These are phyloP conservation scores for Tricholoma bakamatsutake DNA, from an alignment of 768 basidiomycete genomes.

Conservation along the genomic window DNA sequence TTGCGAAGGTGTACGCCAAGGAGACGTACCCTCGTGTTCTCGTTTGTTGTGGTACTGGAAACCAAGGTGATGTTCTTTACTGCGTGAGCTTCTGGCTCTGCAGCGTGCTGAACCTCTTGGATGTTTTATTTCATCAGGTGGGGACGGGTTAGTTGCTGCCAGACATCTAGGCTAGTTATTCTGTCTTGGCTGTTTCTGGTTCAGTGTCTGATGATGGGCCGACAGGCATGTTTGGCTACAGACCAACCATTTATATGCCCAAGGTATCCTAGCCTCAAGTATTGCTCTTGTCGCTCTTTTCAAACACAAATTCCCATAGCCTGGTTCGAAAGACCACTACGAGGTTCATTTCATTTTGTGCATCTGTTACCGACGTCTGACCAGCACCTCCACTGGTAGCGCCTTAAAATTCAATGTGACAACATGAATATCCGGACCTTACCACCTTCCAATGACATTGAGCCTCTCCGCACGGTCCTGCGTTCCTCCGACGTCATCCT, in stretches of 20 bases:
- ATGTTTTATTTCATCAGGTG: conserved; percentile 37
- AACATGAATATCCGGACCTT: conserved; percentile 84
- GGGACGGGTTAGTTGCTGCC: conserved; percentile 95
- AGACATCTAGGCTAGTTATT: conserved; percentile 72
- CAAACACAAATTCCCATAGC: conserved; percentile 35
- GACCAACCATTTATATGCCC: conserved; percentile 87
- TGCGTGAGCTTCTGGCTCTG: not conserved
- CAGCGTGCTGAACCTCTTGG: not conserved
- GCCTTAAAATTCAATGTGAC: conserved; percentile 78
- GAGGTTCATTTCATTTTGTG: conserved; percentile 37
- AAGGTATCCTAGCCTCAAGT: conserved; percentile 47
- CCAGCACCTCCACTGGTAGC: conserved; percentile 30
- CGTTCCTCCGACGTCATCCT: conserved; percentile 73
- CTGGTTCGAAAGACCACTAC: conserved; percentile 91
- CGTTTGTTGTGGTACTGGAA: conserved; percentile 97
- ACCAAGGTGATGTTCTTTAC: conserved; percentile 54
- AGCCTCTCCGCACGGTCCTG: conserved; percentile 44
- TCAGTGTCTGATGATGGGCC: not conserved
- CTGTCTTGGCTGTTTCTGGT: not conserved
- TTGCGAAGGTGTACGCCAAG: conserved; percentile 70
- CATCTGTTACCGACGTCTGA: not conserved
- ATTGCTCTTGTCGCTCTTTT: not conserved
- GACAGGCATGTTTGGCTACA: conserved; percentile 87
- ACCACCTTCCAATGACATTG: conserved; percentile 39
- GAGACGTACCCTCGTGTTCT: conserved; percentile 71